These are phyloP conservation scores for Debaryomyces castellii DNA, from an alignment of 805 yeast genomes.

Conservation along the genomic window DNA sequence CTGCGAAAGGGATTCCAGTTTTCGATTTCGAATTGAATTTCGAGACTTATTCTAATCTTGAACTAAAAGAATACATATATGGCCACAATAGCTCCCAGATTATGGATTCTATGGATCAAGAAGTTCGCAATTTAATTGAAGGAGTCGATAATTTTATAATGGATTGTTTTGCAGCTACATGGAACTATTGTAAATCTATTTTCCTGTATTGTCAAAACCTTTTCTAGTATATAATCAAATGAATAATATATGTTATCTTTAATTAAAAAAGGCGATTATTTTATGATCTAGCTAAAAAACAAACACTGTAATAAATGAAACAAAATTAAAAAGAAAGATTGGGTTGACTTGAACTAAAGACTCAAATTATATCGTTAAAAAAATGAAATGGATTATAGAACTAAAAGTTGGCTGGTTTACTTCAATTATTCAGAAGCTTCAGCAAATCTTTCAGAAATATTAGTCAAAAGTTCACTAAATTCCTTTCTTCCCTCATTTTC, in stretches of 20 bases:
- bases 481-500: slow-evolving; percentile 72
- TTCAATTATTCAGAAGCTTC: slow-evolving; percentile 80
- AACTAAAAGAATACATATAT: slow-evolving; percentile 3
- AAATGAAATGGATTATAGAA: not conserved
- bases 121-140: slow-evolving; percentile 15
- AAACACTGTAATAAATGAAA: not conserved
- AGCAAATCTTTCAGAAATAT: slow-evolving; percentile 87
- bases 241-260: not conserved
- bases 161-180: slow-evolving; percentile 12
- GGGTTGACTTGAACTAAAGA: slow-evolving; percentile 3
- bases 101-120: slow-evolving; percentile 15
- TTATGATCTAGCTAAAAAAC: slow-evolving; percentile 1
- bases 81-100: slow-evolving; percentile 7
- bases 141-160: slow-evolving; percentile 18
- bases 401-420: not conserved
- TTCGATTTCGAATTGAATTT: slow-evolving; percentile 16
- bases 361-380: slow-evolving; percentile 1
- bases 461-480: slow-evolving; percentile 71
- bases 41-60: slow-evolving; percentile 6
- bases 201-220: slow-evolving; percentile 8
- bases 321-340: not conserved
- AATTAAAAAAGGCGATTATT: not conserved
- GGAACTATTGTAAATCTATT: slow-evolving; percentile 7
- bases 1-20: slow-evolving; percentile 25
- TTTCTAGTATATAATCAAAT: slow-evolving; percentile 8